Evolutionary conservation across 768 basidiomycete genomes (phyloP).

Genomic region (Arthromyces matolae): DNA sequence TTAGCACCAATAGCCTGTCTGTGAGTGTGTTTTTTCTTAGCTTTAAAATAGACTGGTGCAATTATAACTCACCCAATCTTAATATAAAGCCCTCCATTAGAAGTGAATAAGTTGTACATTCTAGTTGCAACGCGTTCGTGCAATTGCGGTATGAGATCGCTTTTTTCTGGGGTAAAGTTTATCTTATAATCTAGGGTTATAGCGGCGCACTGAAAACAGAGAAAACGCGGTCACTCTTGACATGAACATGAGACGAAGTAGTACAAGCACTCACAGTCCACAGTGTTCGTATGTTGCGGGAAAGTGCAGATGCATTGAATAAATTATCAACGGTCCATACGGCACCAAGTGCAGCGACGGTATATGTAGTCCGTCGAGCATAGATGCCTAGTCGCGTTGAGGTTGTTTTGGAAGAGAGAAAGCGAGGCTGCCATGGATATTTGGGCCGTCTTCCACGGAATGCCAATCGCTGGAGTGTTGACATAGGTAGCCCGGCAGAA

Average conservation of each 20-base stretch:
- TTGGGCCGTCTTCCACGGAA: too few species aligned
- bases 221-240: neutral
- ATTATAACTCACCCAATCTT: constrained; percentile 57
- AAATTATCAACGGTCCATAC: constrained; percentile 44
- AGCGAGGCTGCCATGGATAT: constrained; percentile 7
- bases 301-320: constrained; percentile 57
- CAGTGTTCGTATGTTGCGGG: constrained; percentile 50
- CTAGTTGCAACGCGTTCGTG: constrained; percentile 83
- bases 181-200: constrained; percentile 84
- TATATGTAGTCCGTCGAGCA: constrained; percentile 32
- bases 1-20: constrained; percentile 84
- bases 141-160: constrained; percentile 69
- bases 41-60: neutral
- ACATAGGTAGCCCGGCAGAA: constrained; percentile 2
- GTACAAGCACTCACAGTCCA: constrained; percentile 37
- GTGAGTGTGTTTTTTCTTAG: constrained; percentile 7
- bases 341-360: constrained; percentile 35
- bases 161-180: constrained; percentile 75
- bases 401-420: constrained; percentile 1
- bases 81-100: constrained; percentile 84
- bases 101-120: constrained; percentile 70
- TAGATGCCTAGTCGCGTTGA: constrained; percentile 16
- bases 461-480: neutral
- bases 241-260: neutral
- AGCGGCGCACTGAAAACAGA: constrained; percentile 50